Conservation (phyloP, 257 asterid species). For the Rubia yunnanensis region DNA sequence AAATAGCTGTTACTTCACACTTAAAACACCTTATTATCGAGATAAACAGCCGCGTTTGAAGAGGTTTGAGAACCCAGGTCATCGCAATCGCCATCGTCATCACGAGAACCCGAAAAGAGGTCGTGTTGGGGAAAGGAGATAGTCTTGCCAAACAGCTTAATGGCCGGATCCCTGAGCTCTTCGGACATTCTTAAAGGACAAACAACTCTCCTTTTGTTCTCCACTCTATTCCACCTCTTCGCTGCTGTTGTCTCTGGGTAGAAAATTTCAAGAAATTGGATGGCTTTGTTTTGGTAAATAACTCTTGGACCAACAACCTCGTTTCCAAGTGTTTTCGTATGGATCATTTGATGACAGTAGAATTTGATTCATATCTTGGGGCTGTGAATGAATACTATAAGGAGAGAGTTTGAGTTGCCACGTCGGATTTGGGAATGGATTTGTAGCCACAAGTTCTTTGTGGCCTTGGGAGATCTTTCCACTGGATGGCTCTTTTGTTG, state of each 20-base stretch:
- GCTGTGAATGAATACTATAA: slow-evolving; percentile 18
- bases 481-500: slow-evolving; percentile 7
- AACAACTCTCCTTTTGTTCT: not conserved
- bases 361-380: not conserved
- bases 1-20: too few relatives aligned
- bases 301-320: not conserved
- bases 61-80: slow-evolving; percentile 23
- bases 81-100: not conserved
- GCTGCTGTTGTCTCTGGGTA: not conserved
- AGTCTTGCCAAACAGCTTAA: slow-evolving; percentile 77
- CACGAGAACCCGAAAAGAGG: slow-evolving; percentile 14
- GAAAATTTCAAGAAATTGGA: not conserved
- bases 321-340: not conserved
- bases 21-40: slow-evolving; percentile 40
- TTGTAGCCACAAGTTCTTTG: slow-evolving; percentile 73
- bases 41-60: slow-evolving; percentile 32
- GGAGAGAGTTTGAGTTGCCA: slow-evolving; percentile 26
- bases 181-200: slow-evolving; percentile 30
- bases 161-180: slow-evolving; percentile 38
- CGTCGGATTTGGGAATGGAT: slow-evolving; percentile 35
- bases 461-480: slow-evolving; percentile 49
- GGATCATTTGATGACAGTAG: not conserved
- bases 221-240: not conserved
- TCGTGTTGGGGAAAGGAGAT: slow-evolving; percentile 31
- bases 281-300: slow-evolving; percentile 1